These are phyloP conservation scores for Penicillium alfredii DNA, from an alignment of 495 filamentous ascomycete genomes.

Conservation along the genomic window DNA sequence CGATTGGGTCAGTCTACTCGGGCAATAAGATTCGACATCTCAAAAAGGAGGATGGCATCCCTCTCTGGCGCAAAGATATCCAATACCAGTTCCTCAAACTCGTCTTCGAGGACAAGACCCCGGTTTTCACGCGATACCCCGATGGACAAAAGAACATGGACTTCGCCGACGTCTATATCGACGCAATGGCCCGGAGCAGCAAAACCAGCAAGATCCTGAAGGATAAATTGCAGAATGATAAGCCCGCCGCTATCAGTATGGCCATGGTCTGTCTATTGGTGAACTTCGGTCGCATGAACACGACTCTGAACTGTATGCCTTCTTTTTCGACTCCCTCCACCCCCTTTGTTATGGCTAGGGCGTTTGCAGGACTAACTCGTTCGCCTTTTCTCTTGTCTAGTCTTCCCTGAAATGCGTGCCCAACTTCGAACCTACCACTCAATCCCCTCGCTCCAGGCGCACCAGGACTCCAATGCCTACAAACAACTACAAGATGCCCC, in stretches of 20 bases:
- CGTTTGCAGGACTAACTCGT: conserved; percentile 23
- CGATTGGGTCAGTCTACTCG: conserved; percentile 63
- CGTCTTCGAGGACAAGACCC: conserved; percentile 79
- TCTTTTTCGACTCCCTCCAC: background rate
- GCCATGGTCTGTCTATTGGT: conserved; percentile 98
- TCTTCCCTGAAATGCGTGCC: conserved; percentile 99
- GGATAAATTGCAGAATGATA: conserved; percentile 91
- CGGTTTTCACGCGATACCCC: conserved; percentile 81
- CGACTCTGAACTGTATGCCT: conserved; percentile 85
- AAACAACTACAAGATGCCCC: conserved; percentile 98
- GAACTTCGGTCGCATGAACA: conserved; percentile 98
- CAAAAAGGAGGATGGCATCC: conserved; percentile 96
- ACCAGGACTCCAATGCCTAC: conserved; percentile 91
- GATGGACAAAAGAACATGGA: conserved; percentile 66
- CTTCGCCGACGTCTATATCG: conserved; percentile 95
- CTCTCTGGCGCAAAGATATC: conserved; percentile 95
- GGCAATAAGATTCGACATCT: conserved; percentile 94
- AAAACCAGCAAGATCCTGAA: conserved; percentile 98
- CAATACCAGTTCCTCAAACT: conserved; percentile 90
- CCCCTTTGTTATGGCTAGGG: conserved; percentile 3
- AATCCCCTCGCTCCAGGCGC: conserved; percentile 91
- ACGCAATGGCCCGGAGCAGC: conserved; percentile 96
- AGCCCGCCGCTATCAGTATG: conserved; percentile 90
- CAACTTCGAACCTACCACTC: conserved; percentile 97
- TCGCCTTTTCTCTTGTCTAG: conserved; percentile 41